Conservation (phyloP, 371 early-diverging fungal genomes). For the Batkoa obscura region DNA sequence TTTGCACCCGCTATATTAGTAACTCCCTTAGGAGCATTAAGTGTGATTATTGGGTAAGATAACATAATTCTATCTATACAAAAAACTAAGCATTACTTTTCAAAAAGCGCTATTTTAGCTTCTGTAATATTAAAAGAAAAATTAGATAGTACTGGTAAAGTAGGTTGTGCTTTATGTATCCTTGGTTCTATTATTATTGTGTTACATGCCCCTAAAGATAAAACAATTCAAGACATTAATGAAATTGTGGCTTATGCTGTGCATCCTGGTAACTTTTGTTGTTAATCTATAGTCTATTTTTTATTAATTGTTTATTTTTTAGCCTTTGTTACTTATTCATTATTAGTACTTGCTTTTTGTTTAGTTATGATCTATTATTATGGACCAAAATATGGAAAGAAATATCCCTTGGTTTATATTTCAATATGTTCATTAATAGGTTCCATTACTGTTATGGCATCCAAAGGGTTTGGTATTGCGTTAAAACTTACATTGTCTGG, state of each 20-base stretch:
- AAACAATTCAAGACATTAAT: slow-evolving; percentile 47
- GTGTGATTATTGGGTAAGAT: slow-evolving; percentile 56
- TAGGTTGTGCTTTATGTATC: slow-evolving; percentile 75
- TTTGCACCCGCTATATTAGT: slow-evolving; percentile 86
- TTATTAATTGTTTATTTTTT: background rate
- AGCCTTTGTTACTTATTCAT: slow-evolving; percentile 63
- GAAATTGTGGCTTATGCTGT: slow-evolving; percentile 54
- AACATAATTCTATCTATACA: no score
- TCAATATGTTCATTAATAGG: slow-evolving; percentile 78
- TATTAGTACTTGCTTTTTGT: slow-evolving; percentile 33
- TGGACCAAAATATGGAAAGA: slow-evolving; percentile 57
- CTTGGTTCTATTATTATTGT: slow-evolving; percentile 76
- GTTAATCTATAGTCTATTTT: slow-evolving; percentile 6
- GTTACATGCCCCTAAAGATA: slow-evolving; percentile 74
- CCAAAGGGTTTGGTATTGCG: slow-evolving; percentile 81
- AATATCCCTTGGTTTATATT: slow-evolving; percentile 64
- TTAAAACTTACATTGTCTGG: slow-evolving; percentile 77
- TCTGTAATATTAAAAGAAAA: slow-evolving; percentile 60
- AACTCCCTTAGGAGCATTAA: slow-evolving; percentile 75
- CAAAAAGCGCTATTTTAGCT: slow-evolving; percentile 36
- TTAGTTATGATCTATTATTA: slow-evolving; percentile 58
- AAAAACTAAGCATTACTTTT: no score
- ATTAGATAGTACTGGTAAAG: slow-evolving; percentile 55
- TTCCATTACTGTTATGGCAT: slow-evolving; percentile 74
- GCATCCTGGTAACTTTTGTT: slow-evolving; percentile 31